Conservation (phyloP, 2,329 filamentous ascomycete genomes). For the Colletotrichum kahawae region DNA sequence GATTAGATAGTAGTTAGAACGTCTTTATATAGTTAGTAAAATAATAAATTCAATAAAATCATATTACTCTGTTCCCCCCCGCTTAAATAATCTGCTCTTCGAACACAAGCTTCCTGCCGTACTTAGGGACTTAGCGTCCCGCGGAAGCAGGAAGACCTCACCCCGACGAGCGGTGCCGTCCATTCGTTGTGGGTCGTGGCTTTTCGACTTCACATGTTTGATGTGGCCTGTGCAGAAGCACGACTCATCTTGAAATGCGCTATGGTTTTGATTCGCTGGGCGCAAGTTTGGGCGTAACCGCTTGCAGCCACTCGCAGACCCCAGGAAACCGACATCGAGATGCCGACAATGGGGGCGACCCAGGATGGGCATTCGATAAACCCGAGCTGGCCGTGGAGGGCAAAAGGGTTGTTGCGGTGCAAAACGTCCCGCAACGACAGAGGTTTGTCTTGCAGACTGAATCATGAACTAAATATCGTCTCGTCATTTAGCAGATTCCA, state of each 20-base stretch:
- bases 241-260: conserved; percentile 3
- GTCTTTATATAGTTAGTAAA: too few relatives aligned
- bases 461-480: conserved; percentile 6
- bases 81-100: neutral
- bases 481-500: conserved; percentile 11
- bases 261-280: conserved; percentile 5
- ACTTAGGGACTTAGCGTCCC: conserved; percentile 6
- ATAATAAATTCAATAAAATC: too few relatives aligned
- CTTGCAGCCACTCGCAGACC: neutral
- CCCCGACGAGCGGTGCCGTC: neutral
- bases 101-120: neutral
- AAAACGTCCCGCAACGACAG: neutral
- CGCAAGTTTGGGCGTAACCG: neutral
- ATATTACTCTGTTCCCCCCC: too few relatives aligned
- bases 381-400: neutral
- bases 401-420: neutral
- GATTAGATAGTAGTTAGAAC: too few relatives aligned
- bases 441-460: neutral
- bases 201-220: conserved; percentile 19
- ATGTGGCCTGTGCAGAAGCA: conserved; percentile 5
- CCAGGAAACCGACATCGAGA: neutral
- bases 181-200: conserved; percentile 5
- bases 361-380: neutral
- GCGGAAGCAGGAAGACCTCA: conserved; percentile 16
- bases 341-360: neutral